Base-by-base conservation (phyloP, 176 grass and related monocot species). In the Cenchrus fungigraminus region DNA sequence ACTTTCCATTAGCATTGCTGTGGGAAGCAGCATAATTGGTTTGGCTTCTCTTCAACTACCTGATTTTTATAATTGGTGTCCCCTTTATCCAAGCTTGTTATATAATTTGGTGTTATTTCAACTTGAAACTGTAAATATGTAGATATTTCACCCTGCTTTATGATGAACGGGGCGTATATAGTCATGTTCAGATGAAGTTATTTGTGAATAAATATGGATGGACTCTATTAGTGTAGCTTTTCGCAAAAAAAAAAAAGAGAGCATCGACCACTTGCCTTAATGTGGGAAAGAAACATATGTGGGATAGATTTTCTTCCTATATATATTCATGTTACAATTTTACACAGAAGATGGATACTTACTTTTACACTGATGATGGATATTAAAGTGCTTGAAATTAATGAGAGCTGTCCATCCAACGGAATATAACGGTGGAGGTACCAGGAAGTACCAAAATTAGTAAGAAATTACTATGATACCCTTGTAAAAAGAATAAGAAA, bases 21-120 rank as follows among this genome's bases (percentile, higher is more conserved):
- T 59, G 22, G 71, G 28, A 56, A 80, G 34, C 67, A 66, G 6
- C 37, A 25, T 84, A 65, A 67, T 83, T 79, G 74, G 71, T 71
- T 79, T 22, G 6, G 61, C 28, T 74, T 53, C 28, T 20, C 59
- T 83, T 58, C 66, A 83, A 58, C 46, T 51, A 32, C 28, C 19
- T 78, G 6, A 8, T 56, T 77, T 90, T 37, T 43, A 73, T 20
- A 79, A 73, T 86, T 56, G 65, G 28, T n/a, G 65, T 8, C 51
- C 20, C 56, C 13, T 78, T 28, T 83, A 59, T 51, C 29, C 37
- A 50, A 77, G 66, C 13, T 49, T 42, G 28, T 79, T 65, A 66
- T 79, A 49, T 8, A 2, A 16, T 72, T 62, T 12, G 46, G 5
- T n/a, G 9, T 9, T 19, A 75, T 61, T 53, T 1, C 32, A 4